phyloP scores from a whole-genome alignment of 805 yeast species.

The Pichia pseudocactophila region DNA sequence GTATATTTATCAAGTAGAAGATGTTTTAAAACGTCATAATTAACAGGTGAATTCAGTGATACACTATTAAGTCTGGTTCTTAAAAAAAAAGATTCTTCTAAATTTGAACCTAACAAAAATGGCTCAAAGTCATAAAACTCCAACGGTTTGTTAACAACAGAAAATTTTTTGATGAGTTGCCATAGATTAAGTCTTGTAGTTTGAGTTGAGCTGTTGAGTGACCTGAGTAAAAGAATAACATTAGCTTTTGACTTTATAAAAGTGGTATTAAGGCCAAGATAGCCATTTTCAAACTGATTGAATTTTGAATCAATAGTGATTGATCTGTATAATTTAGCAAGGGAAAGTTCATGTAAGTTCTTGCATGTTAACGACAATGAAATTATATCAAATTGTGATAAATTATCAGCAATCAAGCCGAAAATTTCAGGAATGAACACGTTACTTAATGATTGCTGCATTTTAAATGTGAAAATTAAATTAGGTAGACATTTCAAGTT shows the following conservation, averaged over 20 bases:
- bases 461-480: no score
- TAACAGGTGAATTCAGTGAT: constrained; percentile 10
- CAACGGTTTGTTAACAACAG: constrained; percentile 16
- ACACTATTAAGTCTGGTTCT: neutral
- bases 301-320: constrained; percentile 20
- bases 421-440: constrained; percentile 18
- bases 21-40: constrained; percentile 10
- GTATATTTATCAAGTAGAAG: constrained; percentile 5
- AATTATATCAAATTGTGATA: constrained; percentile 22
- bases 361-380: constrained; percentile 11
- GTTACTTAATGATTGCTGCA: neutral
- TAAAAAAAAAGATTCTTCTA: constrained; percentile 1
- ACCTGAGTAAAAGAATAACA: constrained; percentile 4
- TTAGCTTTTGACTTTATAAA: constrained; percentile 10
- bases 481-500: neutral
- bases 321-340: constrained; percentile 13
- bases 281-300: constrained; percentile 22
- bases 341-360: constrained; percentile 7
- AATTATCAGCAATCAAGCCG: constrained; percentile 10
- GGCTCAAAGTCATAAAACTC: constrained; percentile 24
- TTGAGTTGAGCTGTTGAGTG: neutral
- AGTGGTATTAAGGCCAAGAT: constrained; percentile 4
- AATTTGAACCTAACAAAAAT: constrained; percentile 5
- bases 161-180: constrained; percentile 5
- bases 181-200: neutral